Conservation (phyloP, 306 rosid genomes). For the Erythrophleum fordii region DNA sequence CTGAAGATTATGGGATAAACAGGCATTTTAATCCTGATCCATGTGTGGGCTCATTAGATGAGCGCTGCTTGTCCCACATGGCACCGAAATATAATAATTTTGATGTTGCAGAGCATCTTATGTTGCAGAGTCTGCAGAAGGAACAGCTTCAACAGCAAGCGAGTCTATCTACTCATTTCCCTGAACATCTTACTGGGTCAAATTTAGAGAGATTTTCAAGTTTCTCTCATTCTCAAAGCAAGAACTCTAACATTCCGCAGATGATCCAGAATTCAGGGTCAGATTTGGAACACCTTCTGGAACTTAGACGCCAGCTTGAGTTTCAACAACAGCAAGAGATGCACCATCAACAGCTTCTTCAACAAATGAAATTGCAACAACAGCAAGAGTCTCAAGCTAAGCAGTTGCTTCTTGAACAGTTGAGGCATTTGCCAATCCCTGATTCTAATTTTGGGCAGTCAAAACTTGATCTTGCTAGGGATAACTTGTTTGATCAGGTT, state of each 20-base stretch:
- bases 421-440: slow-evolving; percentile 56
- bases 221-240: slow-evolving; percentile 49
- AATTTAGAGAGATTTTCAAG: slow-evolving; percentile 56
- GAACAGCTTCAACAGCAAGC: slow-evolving; percentile 60
- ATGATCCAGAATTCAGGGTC: slow-evolving; percentile 54
- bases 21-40: slow-evolving; percentile 47
- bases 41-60: slow-evolving; percentile 53
- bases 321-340: slow-evolving; percentile 61
- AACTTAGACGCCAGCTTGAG: slow-evolving; percentile 57
- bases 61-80: slow-evolving; percentile 47
- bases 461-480: slow-evolving; percentile 55
- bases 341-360: slow-evolving; percentile 62
- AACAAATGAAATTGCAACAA: slow-evolving; percentile 65
- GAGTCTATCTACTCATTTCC: slow-evolving; percentile 44
- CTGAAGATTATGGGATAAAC: slow-evolving; percentile 48
- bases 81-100: slow-evolving; percentile 47
- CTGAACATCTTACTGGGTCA: slow-evolving; percentile 47
- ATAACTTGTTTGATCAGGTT: slow-evolving; percentile 58
- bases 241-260: slow-evolving; percentile 50
- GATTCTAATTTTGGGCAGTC: slow-evolving; percentile 60
- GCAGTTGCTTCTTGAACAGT: slow-evolving; percentile 62
- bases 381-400: slow-evolving; percentile 67
- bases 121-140: slow-evolving; percentile 53
- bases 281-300: slow-evolving; percentile 60
- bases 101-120: slow-evolving; percentile 52